Conservation (phyloP, 140 eudicot genomes). For the Flaveria floridana region DNA sequence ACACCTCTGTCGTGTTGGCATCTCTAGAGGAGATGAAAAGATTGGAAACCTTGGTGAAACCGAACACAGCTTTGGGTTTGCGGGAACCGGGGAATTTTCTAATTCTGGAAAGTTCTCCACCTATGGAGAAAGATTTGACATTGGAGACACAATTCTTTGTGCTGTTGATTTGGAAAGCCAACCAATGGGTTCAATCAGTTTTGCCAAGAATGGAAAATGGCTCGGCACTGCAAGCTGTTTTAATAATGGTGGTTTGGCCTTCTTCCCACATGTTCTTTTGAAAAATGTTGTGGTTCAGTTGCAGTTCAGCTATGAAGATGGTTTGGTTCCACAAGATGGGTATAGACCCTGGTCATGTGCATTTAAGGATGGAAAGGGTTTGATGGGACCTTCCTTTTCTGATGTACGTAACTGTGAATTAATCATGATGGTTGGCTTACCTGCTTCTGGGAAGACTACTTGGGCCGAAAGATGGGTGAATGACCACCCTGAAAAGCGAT, state of each 20-base stretch:
- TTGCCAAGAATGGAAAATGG: conserved; percentile 70
- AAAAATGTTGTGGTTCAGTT: conserved; percentile 61
- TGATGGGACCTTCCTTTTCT: conserved; percentile 56
- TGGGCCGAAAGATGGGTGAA: conserved; percentile 78
- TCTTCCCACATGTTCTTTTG: conserved; percentile 65
- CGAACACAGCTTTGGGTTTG: conserved; percentile 56
- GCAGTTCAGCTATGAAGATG: conserved; percentile 66
- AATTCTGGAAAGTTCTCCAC: conserved; percentile 42
- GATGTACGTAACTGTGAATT: conserved; percentile 47
- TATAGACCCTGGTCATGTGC: conserved; percentile 71
- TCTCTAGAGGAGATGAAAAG: conserved; percentile 54
- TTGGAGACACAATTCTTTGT: conserved; percentile 65
- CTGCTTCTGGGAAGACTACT: conserved; percentile 72
- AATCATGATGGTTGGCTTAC: conserved; percentile 78
- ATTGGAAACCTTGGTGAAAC: conserved; percentile 69
- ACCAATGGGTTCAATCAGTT: conserved; percentile 53
- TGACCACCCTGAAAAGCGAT: conserved; percentile 69
- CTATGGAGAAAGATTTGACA: conserved; percentile 58
- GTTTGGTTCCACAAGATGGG: conserved; percentile 55
- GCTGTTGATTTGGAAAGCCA: conserved; percentile 56
- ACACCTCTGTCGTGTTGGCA: conserved; percentile 57
- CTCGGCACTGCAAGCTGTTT: conserved; percentile 47
- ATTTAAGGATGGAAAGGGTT: conserved; percentile 45
- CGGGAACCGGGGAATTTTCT: conserved; percentile 59
- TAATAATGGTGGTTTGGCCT: conserved; percentile 41